Evolutionary conservation across 106 monocot species (phyloP).

Genomic region (Hemerocallis citrina): DNA sequence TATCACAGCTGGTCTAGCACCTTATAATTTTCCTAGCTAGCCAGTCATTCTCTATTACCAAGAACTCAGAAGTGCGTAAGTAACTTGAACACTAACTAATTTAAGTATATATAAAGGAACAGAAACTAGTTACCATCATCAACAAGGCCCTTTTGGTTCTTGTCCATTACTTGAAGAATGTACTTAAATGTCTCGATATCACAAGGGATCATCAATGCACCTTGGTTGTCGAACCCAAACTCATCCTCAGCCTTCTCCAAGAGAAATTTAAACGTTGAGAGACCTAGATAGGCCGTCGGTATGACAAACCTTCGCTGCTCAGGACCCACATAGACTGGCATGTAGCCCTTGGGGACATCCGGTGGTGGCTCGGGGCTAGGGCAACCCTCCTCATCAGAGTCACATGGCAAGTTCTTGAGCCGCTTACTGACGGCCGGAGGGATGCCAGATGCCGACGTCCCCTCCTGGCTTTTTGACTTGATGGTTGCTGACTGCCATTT

Average conservation of each 20-base stretch:
- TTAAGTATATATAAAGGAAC: neutral
- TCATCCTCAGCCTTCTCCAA: constrained; percentile 61
- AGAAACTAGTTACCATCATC: constrained; percentile 21
- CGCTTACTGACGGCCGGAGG: constrained; percentile 17
- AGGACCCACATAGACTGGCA: constrained; percentile 47
- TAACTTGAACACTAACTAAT: too few relatives aligned
- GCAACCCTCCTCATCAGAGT: constrained; percentile 63
- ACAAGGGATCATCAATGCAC: constrained; percentile 51
- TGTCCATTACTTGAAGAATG: constrained; percentile 58
- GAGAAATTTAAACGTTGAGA: constrained; percentile 45
- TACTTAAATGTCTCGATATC: constrained; percentile 78
- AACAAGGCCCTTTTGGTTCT: constrained; percentile 33
- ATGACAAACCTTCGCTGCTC: constrained; percentile 70
- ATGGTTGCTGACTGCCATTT: constrained; percentile 34
- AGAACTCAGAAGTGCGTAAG: too few relatives aligned
- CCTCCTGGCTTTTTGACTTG: neutral
- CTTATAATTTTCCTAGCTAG: too few relatives aligned
- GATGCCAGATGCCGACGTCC: constrained; percentile 5
- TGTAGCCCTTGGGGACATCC: constrained; percentile 56
- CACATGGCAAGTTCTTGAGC: constrained; percentile 18
- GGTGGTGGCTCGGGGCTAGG: constrained; percentile 35
- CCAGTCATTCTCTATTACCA: too few relatives aligned
- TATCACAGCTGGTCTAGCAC: too few relatives aligned
- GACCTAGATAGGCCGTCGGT: constrained; percentile 41
- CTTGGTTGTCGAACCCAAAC: constrained; percentile 60